Evolutionary conservation across 2,329 filamentous ascomycete genomes (phyloP).

Genomic region (Macrophomina phaseolina): DNA sequence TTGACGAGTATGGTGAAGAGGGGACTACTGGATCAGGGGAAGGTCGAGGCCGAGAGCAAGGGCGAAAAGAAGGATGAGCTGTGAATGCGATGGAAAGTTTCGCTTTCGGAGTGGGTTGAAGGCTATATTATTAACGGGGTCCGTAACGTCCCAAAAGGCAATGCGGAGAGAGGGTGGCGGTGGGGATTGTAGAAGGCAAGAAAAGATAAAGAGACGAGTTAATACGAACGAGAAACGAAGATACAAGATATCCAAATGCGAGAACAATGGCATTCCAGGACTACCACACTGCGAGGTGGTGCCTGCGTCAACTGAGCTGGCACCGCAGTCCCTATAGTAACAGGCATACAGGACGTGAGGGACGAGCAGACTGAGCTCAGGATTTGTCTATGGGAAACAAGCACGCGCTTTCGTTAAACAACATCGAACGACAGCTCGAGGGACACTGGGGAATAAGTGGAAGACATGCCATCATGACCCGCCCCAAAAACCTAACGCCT

Average conservation of each 20-base stretch:
- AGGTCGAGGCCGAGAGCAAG: conserved; percentile 30
- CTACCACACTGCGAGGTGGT: too few relatives aligned
- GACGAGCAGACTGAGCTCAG: neutral
- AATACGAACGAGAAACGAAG: too few relatives aligned
- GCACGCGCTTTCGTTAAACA: neutral
- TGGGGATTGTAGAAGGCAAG: too few relatives aligned
- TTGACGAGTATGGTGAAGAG: conserved; percentile 75
- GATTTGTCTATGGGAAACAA: conserved; percentile 13
- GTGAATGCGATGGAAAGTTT: neutral
- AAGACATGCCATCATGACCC: conserved; percentile 11
- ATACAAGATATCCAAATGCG: too few relatives aligned
- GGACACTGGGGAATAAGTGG: conserved; percentile 10
- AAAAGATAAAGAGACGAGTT: too few relatives aligned
- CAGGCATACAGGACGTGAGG: neutral
- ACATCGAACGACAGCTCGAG: neutral
- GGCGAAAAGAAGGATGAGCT: conserved; percentile 29
- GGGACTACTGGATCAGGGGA: conserved; percentile 51
- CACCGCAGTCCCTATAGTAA: too few relatives aligned
- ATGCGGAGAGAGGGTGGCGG: too few relatives aligned
- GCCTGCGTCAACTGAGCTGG: too few relatives aligned
- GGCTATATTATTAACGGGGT: too few relatives aligned
- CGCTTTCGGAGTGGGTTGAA: neutral
- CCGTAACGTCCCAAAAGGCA: too few relatives aligned
- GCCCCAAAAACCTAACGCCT: conserved; percentile 14
- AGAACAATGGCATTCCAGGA: too few relatives aligned